phyloP scores from a whole-genome alignment of 768 basidiomycete species.

The Pleurotus salmoneostramineus region DNA sequence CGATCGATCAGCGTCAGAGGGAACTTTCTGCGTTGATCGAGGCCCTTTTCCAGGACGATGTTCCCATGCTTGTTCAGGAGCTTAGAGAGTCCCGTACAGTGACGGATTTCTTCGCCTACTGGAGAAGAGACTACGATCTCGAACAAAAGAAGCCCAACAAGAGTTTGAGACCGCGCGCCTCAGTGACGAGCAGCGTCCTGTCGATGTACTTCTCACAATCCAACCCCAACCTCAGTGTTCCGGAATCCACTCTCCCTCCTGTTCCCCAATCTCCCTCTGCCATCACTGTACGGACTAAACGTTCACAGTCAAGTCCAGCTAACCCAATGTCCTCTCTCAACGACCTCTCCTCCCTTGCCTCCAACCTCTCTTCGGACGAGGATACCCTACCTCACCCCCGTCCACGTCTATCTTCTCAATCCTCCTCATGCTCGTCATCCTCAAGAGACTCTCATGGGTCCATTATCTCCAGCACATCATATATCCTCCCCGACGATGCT shows the following conservation, averaged over 20 bases:
- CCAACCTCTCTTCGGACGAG: slow-evolving; percentile 4
- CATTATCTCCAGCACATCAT: slow-evolving; percentile 21
- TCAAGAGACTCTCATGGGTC: slow-evolving; percentile 13
- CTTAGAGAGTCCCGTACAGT: slow-evolving; percentile 53
- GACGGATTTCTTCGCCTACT: slow-evolving; percentile 76
- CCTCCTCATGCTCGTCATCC: slow-evolving; percentile 22
- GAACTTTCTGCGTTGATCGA: slow-evolving; percentile 60
- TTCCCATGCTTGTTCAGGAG: slow-evolving; percentile 65
- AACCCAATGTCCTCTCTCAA: background rate
- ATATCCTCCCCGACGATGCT: slow-evolving; percentile 33
- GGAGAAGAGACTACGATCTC: slow-evolving; percentile 70
- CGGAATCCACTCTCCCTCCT: background rate
- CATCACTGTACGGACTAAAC: slow-evolving; percentile 1
- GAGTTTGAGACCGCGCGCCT: slow-evolving; percentile 29
- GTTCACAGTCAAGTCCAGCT: slow-evolving; percentile 7
- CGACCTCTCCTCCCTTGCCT: slow-evolving; percentile 1
- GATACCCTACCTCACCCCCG: background rate
- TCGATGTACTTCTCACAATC: slow-evolving; percentile 57
- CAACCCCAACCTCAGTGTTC: slow-evolving; percentile 13
- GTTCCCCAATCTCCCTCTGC: background rate
- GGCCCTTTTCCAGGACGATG: slow-evolving; percentile 52
- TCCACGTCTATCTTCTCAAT: slow-evolving; percentile 4
- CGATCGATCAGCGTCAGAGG: slow-evolving; percentile 56
- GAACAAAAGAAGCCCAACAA: slow-evolving; percentile 32
- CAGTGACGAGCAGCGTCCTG: slow-evolving; percentile 51